Evolutionary conservation across 2,329 filamentous ascomycete genomes (phyloP).

Genomic region (Massarina eburnea): DNA sequence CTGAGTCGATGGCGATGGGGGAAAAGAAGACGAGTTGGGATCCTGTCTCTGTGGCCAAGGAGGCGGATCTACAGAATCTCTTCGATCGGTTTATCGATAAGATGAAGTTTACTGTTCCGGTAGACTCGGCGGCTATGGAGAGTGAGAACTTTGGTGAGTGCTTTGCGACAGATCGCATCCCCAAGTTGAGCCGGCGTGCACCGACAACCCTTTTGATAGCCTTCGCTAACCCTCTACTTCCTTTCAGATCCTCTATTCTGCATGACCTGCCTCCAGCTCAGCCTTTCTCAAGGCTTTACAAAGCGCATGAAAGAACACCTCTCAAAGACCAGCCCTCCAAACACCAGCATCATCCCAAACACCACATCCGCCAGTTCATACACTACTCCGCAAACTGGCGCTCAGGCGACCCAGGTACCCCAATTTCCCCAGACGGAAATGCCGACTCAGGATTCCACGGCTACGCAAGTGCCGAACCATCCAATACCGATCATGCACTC

Average conservation of each 20-base stretch:
- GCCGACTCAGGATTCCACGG: constrained; percentile 1
- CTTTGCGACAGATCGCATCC: neutral
- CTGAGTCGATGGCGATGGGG: neutral
- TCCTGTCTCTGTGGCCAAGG: constrained; percentile 16
- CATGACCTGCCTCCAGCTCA: constrained; percentile 17
- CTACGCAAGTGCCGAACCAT: neutral
- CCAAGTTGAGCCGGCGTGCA: neutral
- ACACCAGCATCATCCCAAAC: neutral
- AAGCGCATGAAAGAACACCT: constrained; percentile 17
- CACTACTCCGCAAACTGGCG: neutral
- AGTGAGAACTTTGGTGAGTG: constrained; percentile 1
- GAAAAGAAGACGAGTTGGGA: constrained; percentile 12
- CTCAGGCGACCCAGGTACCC: neutral
- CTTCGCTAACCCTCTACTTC: neutral
- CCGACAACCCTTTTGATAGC: neutral
- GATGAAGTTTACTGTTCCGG: constrained; percentile 17
- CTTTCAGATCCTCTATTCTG: constrained; percentile 14
- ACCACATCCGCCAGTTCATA: neutral
- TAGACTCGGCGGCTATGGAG: neutral
- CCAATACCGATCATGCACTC: constrained; percentile 10
- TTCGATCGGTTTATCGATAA: constrained; percentile 20
- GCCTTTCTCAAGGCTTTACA: constrained; percentile 16
- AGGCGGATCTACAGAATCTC: constrained; percentile 13
- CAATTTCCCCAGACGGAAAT: neutral
- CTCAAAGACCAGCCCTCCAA: neutral